phyloP scores from a whole-genome alignment of 768 basidiomycete species.

The Lentinus tigrinus region DNA sequence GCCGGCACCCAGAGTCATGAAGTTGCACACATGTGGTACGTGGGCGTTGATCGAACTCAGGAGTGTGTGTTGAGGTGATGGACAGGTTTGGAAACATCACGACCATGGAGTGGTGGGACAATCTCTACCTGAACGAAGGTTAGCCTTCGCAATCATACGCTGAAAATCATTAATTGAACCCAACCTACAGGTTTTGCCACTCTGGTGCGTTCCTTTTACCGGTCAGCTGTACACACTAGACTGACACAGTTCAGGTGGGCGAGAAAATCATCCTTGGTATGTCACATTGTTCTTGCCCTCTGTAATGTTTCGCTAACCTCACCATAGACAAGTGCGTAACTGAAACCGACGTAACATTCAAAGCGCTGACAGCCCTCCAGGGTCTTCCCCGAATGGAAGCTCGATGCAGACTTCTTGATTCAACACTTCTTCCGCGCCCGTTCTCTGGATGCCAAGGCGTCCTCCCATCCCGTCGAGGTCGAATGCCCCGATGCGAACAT shows the following conservation, averaged over 20 bases:
- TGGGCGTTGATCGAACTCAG: neutral
- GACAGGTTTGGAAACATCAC: constrained; percentile 88
- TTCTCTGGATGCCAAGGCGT: constrained; percentile 80
- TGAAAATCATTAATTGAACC: too few relatives aligned
- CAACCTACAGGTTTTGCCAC: constrained; percentile 73
- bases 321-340: constrained; percentile 50
- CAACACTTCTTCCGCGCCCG: constrained; percentile 74
- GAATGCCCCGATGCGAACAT: constrained; percentile 85
- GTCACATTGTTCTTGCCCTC: constrained; percentile 15
- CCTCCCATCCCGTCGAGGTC: constrained; percentile 95
- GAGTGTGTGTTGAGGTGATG: neutral
- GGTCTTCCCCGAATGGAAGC: constrained; percentile 86
- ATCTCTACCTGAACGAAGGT: constrained; percentile 83
- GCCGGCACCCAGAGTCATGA: constrained; percentile 82
- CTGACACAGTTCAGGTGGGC: constrained; percentile 57
- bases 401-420: constrained; percentile 78
- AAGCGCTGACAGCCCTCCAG: constrained; percentile 34
- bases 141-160: neutral
- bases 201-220: constrained; percentile 38
- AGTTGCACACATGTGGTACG: constrained; percentile 81
- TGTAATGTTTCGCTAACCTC: constrained; percentile 2
- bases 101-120: constrained; percentile 94
- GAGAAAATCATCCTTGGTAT: constrained; percentile 80
- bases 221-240: neutral
- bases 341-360: too few relatives aligned